Evolutionary conservation across 306 rosid species (phyloP).

Genomic region (Ochetophila trinervis): DNA sequence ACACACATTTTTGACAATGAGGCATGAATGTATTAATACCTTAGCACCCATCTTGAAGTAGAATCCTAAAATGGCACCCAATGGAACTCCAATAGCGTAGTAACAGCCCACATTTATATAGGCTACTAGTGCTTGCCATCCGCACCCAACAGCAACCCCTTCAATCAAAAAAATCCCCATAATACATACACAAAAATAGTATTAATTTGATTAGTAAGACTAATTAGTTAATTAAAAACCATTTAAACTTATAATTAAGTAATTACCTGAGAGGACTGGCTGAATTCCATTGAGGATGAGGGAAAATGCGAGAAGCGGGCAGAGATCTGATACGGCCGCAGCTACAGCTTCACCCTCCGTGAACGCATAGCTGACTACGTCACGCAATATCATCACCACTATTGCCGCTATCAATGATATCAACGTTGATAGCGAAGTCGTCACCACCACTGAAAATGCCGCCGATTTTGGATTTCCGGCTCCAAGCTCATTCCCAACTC

Average conservation of each 20-base stretch:
- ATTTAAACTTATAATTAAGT: background rate
- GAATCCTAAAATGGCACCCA: conserved; percentile 64
- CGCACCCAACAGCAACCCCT: conserved; percentile 97
- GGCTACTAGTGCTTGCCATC: conserved; percentile 90
- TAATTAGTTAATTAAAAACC: background rate
- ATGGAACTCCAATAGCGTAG: conserved; percentile 50
- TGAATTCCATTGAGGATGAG: conserved; percentile 75
- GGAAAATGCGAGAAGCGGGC: conserved; percentile 63
- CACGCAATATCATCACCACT: conserved; percentile 36
- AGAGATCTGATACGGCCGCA: conserved; percentile 79
- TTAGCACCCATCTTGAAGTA: conserved; percentile 58
- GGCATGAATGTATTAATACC: conserved; percentile 30
- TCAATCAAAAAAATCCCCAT: conserved; percentile 2
- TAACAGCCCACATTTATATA: conserved; percentile 72
- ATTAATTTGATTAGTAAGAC: too few relatives aligned
- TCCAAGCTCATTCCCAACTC: conserved; percentile 86
- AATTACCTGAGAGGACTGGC: conserved; percentile 73
- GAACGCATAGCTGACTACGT: conserved; percentile 67
- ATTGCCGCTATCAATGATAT: conserved; percentile 47
- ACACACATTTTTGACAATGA: too few relatives aligned
- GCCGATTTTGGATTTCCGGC: conserved; percentile 70
- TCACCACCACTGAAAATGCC: conserved; percentile 58
- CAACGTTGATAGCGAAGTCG: conserved; percentile 48
- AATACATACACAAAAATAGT: too few relatives aligned
- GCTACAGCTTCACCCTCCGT: conserved; percentile 71